A percentile compares a stretch with the other conserved stretches of the same genome.
Conservation (phyloP, 2,329 filamentous ascomycete species). For the Bipolaris zeicola region DNA sequence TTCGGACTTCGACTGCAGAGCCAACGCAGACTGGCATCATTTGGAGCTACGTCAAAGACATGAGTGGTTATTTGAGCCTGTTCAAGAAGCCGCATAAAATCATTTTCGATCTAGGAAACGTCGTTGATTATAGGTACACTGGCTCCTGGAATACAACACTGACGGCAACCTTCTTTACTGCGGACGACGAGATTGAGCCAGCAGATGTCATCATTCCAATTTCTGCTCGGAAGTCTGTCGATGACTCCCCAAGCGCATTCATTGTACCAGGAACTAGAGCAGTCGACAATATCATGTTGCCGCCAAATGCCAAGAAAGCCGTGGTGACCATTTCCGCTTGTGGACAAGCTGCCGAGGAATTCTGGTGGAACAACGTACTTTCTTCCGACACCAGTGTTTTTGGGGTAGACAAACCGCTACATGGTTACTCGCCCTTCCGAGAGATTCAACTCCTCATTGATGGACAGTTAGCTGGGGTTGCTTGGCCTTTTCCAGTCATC, state of each 20-base stretch:
- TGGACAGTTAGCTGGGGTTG: conserved; percentile 71
- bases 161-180: conserved; percentile 72
- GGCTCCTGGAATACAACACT: conserved; percentile 75
- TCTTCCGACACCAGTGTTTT: conserved; percentile 67
- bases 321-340: conserved; percentile 78
- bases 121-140: conserved; percentile 73
- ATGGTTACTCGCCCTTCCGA: conserved; percentile 74
- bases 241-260: conserved; percentile 68
- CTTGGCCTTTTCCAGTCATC: conserved; percentile 82
- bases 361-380: conserved; percentile 83
- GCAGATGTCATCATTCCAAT: conserved; percentile 72
- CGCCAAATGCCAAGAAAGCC: conserved; percentile 69
- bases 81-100: conserved; percentile 73
- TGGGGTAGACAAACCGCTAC: conserved; percentile 60
- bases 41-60: conserved; percentile 80
- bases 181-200: conserved; percentile 49
- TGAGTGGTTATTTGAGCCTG: conserved; percentile 71
- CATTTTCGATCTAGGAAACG: conserved; percentile 77
- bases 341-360: conserved; percentile 78
- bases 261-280: conserved; percentile 67
- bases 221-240: conserved; percentile 59
- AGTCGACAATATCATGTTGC: conserved; percentile 65
- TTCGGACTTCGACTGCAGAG: conserved; percentile 81
- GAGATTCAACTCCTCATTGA: conserved; percentile 81
- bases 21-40: conserved; percentile 72